Percentiles rank a stretch among this genome's conserved stretches.
These are phyloP conservation scores for Scheffersomyces quercinus DNA, from an alignment of 1,139 yeast species.

Conservation along the genomic window DNA sequence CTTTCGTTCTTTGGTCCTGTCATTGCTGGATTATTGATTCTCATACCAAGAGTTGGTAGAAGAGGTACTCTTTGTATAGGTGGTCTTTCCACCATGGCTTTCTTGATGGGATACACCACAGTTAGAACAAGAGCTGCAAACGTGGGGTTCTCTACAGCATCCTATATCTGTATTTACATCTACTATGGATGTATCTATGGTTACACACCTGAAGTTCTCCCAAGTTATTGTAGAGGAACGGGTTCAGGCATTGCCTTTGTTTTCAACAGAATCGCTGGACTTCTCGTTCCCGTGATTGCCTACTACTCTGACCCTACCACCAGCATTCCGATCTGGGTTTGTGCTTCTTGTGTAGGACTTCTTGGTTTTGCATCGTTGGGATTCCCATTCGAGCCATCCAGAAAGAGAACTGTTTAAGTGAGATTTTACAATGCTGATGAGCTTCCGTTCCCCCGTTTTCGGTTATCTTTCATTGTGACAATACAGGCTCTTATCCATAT, in stretches of 20 bases:
- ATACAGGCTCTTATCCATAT: too few relatives aligned
- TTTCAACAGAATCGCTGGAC: constrained; percentile 29
- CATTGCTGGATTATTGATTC: constrained; percentile 31
- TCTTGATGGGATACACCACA: constrained; percentile 36
- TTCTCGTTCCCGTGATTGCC: constrained; percentile 32
- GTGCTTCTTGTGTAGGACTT: constrained; percentile 33
- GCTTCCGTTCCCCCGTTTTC: too few relatives aligned
- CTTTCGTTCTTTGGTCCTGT: constrained; percentile 33
- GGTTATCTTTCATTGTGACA: too few relatives aligned
- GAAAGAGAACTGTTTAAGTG: constrained; percentile 23
- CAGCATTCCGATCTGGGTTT: constrained; percentile 34
- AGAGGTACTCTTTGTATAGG: constrained; percentile 35
- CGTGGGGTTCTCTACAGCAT: constrained; percentile 31
- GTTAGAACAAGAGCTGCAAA: constrained; percentile 28
- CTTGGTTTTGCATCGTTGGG: constrained; percentile 31
- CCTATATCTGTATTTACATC: constrained; percentile 30
- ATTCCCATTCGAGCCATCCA: constrained; percentile 37
- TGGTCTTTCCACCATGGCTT: constrained; percentile 34
- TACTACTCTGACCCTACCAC: constrained; percentile 27
- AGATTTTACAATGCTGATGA: too few relatives aligned
- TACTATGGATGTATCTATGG: constrained; percentile 36
- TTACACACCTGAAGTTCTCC: constrained; percentile 37
- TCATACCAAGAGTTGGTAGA: constrained; percentile 30
- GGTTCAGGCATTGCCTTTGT: constrained; percentile 35
- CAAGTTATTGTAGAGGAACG: constrained; percentile 35